Conservation (phyloP, 2,329 filamentous ascomycete genomes). For the Xylaria arbuscula region DNA sequence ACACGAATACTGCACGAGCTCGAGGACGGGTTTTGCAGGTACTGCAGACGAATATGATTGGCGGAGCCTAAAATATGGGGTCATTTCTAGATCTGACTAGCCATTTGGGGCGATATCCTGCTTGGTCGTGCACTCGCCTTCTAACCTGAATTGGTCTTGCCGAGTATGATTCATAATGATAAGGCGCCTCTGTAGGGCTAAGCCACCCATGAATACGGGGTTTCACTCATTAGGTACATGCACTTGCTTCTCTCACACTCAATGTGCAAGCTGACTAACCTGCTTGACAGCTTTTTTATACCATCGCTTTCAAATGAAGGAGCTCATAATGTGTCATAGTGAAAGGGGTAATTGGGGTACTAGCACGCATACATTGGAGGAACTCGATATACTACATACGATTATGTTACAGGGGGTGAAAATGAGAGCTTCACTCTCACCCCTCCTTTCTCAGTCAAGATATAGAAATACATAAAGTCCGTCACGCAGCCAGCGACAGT, state of each 20-base stretch:
- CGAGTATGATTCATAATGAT: constrained; percentile 32
- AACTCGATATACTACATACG: no score
- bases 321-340: constrained; percentile 5
- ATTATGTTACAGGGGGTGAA: no score
- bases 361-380: not conserved
- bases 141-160: constrained; percentile 5
- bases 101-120: not conserved
- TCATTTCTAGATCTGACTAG: not conserved
- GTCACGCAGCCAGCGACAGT: not conserved
- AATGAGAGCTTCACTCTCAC: not conserved
- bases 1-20: not conserved
- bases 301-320: not conserved
- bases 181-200: not conserved
- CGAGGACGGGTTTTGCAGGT: not conserved
- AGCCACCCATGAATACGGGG: not conserved
- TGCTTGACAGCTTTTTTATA: not conserved
- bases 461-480: constrained; percentile 23
- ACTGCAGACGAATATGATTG: not conserved
- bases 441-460: not conserved
- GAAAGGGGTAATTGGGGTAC: not conserved
- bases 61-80: not conserved
- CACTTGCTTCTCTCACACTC: not conserved
- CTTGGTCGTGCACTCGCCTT: not conserved
- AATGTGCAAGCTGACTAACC: not conserved
- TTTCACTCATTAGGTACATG: not conserved